phyloP scores from a whole-genome alignment of 345 rosid species.

The Geranium brycei region DNA sequence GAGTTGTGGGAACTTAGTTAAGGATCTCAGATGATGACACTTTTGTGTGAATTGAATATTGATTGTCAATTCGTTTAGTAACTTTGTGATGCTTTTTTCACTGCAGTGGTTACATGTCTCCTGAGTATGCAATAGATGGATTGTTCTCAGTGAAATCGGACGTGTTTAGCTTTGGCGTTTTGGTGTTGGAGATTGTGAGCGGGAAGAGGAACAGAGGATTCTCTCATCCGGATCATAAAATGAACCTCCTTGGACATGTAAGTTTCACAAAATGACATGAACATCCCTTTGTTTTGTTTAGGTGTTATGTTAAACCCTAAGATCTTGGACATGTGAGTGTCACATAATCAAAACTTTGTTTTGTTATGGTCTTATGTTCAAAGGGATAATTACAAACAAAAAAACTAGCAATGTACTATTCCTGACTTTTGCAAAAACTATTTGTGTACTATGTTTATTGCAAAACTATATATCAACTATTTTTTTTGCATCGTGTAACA shows the following conservation, averaged over 20 bases:
- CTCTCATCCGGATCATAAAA: background rate
- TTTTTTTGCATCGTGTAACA: background rate
- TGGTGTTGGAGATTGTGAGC: conserved; percentile 18
- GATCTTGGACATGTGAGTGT: too few relatives aligned
- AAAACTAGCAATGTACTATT: too few relatives aligned
- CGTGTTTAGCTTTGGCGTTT: conserved; percentile 21
- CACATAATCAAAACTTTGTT: too few relatives aligned
- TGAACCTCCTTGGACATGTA: conserved; percentile 15
- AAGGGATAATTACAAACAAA: too few relatives aligned
- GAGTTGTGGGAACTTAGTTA: conserved; percentile 1
- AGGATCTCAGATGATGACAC: background rate
- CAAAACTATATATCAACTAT: background rate
- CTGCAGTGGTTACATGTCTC: conserved; percentile 26
- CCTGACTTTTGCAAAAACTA: too few relatives aligned
- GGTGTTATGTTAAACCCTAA: too few relatives aligned
- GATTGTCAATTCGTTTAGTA: too few relatives aligned
- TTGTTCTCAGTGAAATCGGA: conserved; percentile 20
- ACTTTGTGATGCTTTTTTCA: background rate
- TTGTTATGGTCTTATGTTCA: too few relatives aligned
- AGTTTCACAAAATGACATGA: background rate
- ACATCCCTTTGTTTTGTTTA: background rate
- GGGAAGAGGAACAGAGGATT: conserved; percentile 15
- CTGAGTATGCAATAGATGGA: conserved; percentile 25
- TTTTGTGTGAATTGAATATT: too few relatives aligned
- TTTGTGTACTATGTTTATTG: background rate